Evolutionary conservation across 148 eudicot species (phyloP).

Genomic region (Dysphania ambrosioides): DNA sequence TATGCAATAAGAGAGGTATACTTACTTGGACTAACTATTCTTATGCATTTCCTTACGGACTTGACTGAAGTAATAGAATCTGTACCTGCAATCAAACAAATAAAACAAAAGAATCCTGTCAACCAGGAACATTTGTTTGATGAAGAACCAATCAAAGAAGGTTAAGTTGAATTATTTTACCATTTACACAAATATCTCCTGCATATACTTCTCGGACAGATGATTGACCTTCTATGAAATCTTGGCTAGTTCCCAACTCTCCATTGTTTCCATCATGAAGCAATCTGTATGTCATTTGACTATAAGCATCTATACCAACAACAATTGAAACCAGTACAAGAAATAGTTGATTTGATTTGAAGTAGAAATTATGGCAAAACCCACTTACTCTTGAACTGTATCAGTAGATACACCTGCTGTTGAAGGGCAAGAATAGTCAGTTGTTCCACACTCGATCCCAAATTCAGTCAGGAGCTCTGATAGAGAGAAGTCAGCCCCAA

Average conservation of each 20-base stretch:
- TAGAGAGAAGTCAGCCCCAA: slow-evolving; percentile 55
- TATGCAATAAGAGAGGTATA: slow-evolving; percentile 7
- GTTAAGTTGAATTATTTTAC: slow-evolving; percentile 26
- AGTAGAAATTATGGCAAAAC: not conserved
- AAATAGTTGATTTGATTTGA: not conserved
- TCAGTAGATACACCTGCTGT: slow-evolving; percentile 39
- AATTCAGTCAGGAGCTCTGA: slow-evolving; percentile 59
- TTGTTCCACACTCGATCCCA: slow-evolving; percentile 43
- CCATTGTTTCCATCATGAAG: slow-evolving; percentile 30
- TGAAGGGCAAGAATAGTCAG: slow-evolving; percentile 38
- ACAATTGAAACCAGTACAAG: not conserved
- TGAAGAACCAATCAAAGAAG: not conserved
- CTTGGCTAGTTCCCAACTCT: slow-evolving; percentile 37
- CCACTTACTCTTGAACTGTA: slow-evolving; percentile 44
- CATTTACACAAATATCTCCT: slow-evolving; percentile 41
- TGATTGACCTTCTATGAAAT: slow-evolving; percentile 41
- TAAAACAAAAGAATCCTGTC: not conserved
- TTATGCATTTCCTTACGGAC: slow-evolving; percentile 62
- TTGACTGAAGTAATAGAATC: slow-evolving; percentile 59
- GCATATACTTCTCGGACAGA: slow-evolving; percentile 38
- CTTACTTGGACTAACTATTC: slow-evolving; percentile 73
- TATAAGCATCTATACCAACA: not conserved
- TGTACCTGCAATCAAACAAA: slow-evolving; percentile 38
- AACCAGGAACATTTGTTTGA: not conserved
- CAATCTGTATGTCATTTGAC: slow-evolving; percentile 37